Conservation (phyloP, 176 grass and related monocot genomes). For the Eleusine indica region DNA sequence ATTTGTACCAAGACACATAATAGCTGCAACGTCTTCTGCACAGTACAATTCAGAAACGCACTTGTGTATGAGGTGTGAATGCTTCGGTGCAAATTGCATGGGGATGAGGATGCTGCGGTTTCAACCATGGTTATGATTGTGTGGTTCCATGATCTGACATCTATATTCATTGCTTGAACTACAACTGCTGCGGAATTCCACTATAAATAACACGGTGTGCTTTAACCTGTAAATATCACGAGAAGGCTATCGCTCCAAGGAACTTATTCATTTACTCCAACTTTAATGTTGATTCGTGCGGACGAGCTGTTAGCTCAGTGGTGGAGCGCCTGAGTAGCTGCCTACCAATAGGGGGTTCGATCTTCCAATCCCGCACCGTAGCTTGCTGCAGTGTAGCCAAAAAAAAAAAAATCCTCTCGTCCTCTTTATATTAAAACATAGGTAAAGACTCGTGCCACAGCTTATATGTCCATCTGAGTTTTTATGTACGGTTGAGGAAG, state of each 20-base stretch:
- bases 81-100: too few relatives aligned
- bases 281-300: not conserved
- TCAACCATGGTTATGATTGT: not conserved
- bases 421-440: too few relatives aligned
- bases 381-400: too few relatives aligned
- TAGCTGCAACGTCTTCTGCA: slow-evolving; percentile 34
- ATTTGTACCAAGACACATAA: slow-evolving; percentile 29
- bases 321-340: too few relatives aligned
- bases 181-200: not conserved
- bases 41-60: slow-evolving; percentile 9
- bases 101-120: not conserved
- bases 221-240: not conserved
- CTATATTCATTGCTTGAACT: not conserved
- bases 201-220: not conserved
- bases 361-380: too few relatives aligned
- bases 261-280: too few relatives aligned
- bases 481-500: too few relatives aligned
- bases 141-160: not conserved
- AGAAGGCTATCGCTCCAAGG: not conserved
- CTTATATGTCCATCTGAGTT: too few relatives aligned
- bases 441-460: too few relatives aligned
- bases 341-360: too few relatives aligned
- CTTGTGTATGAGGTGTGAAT: slow-evolving; percentile 13
- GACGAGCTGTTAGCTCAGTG: too few relatives aligned
- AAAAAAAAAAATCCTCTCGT: too few relatives aligned